Evolutionary conservation across 75 land plant genomes (phyloP), one percentile per base, ranked within the genome.

Genomic region (Sequoiadendron giganteum): DNA sequence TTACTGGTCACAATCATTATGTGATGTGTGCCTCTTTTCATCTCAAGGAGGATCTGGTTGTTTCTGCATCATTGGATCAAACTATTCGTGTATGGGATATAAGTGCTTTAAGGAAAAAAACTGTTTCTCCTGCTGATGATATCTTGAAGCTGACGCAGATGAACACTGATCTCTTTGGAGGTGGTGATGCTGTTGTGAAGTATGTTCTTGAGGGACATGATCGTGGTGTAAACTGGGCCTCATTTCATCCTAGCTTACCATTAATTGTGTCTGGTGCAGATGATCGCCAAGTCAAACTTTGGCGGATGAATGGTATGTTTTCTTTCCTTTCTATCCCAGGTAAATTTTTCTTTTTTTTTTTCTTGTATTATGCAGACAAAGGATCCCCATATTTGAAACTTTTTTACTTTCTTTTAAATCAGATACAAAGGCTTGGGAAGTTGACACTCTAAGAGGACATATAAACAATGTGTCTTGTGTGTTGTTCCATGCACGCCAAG

Each of bases 401-500:
- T 0, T 47, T 47, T 82, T 34, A 28, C 1, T 82, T 49, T 47
- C 47, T 2, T 47, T 34, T 47, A 43, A 79, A 25, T 70, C 92
- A 95, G 96, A 95, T 89, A 94, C 96, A 18, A 95, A 94, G 91
- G 96, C 96, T 77, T 95, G 96, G 96, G 96, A 95, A 89, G 96
- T 95, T 79, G 96, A 94, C 75, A 95, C 95, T 30, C 87, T 95
- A 86, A 89, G 96, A 36, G 96, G 96, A 9, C 96, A 94, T 80
- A 88, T 87, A 48, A 90, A 93, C 88, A 93, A 94, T 86, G 94
- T 94, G 3, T 93, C 93, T 16, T 94, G 95, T 86, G 95, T 91
- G 55, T 91, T 93, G 88, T 94, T 94, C 72, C 95, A 94, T 85
- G 92, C 94, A 54, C 94, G 92, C 18, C 95, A 93, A 85, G 95